phyloP scores from a whole-genome alignment of 495 filamentous ascomycete species.

The Penicillium fimorum region DNA sequence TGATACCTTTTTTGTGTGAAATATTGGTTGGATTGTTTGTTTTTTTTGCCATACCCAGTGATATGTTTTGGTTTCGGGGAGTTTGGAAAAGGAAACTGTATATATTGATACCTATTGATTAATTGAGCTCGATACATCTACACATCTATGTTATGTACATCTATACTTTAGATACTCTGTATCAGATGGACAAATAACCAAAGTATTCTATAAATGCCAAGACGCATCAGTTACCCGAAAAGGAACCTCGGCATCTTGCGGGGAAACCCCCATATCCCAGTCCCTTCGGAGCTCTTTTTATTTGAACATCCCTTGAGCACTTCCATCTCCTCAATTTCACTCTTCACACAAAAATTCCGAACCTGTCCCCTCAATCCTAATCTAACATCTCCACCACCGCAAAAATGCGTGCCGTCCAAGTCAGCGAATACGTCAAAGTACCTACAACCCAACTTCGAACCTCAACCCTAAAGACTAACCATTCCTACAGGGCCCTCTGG shows the following conservation, averaged over 20 bases:
- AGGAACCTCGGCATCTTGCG: constrained; percentile 33
- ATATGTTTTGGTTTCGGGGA: constrained; percentile 12
- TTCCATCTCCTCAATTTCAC: background rate
- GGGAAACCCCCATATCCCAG: constrained; percentile 13
- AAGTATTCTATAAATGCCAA: constrained; percentile 2
- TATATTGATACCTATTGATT: constrained; percentile 15
- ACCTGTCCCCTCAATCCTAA: background rate
- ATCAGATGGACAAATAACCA: background rate
- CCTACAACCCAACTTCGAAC: constrained; percentile 7
- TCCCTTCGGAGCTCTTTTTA: background rate
- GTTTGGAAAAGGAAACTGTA: constrained; percentile 10
- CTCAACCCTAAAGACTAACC: constrained; percentile 15
- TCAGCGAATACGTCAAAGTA: constrained; percentile 82
- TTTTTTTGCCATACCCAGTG: constrained; percentile 22
- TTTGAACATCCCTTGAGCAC: background rate
- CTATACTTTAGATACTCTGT: background rate
- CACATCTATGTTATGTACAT: background rate
- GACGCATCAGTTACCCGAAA: constrained; percentile 21
- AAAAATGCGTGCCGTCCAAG: constrained; percentile 82
- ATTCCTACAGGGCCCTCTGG: constrained; percentile 61
- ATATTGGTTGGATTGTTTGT: constrained; percentile 19
- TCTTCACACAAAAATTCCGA: background rate
- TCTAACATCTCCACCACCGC: constrained; percentile 3
- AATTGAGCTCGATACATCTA: background rate
- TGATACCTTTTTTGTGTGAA: constrained; percentile 8